A percentile compares a stretch with the other conserved stretches of the same genome.
Evolutionary conservation across 345 rosid genomes (phyloP).

Genomic region (Fremontodendron californicum): DNA sequence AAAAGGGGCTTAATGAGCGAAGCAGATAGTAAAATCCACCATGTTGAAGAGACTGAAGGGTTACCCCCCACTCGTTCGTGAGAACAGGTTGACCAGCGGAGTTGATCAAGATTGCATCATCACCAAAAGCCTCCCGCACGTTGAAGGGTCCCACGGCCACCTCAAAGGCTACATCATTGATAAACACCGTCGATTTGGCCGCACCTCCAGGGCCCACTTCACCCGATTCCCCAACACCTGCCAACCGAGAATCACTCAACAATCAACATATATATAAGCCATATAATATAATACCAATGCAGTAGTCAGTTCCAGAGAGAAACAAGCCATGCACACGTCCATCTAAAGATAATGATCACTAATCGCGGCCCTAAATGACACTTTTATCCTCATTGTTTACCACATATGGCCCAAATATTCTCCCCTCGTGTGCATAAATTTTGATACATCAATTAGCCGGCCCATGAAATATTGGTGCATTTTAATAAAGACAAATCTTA

Average conservation of each 20-base stretch:
- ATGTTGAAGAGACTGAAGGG: conserved; percentile 77
- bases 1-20: conserved; percentile 7
- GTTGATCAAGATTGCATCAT: conserved; percentile 62
- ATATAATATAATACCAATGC: conserved; percentile 1
- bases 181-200: conserved; percentile 57
- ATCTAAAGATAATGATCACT: conserved; percentile 22
- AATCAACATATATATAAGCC: neutral
- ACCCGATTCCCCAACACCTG: conserved; percentile 30
- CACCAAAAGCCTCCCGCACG: conserved; percentile 86
- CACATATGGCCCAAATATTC: conserved; percentile 1
- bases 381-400: neutral
- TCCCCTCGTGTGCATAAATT: neutral
- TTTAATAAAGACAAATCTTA: neutral
- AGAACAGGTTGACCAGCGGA: conserved; percentile 77
- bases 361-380: conserved; percentile 17
- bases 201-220: conserved; percentile 9
- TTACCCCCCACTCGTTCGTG: conserved; percentile 78
- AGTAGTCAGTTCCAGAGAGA: conserved; percentile 20
- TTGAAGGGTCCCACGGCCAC: conserved; percentile 66
- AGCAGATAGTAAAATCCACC: conserved; percentile 84
- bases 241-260: conserved; percentile 11
- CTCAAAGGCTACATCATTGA: conserved; percentile 87
- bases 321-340: conserved; percentile 47
- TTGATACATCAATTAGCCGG: neutral
- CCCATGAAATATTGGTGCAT: neutral